Base-by-base conservation (phyloP, 192 early-diverging fungal genomes). In the Coemansia sp. region DNA sequence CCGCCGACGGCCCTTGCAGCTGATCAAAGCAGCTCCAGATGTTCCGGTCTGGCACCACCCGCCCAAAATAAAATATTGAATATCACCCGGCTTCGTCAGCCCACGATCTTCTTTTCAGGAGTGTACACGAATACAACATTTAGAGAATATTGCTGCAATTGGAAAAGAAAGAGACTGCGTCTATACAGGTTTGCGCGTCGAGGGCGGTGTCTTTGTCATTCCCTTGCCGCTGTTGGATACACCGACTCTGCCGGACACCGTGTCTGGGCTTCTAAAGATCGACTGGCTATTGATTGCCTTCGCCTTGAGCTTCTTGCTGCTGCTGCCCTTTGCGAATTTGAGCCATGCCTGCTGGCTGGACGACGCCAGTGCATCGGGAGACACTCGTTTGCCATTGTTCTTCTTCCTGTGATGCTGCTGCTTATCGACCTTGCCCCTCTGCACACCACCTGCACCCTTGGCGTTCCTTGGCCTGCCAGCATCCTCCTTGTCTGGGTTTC, bases 201-300 rank as follows among this genome's bases (percentile, higher is more conserved):
- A 6, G 16, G 54, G 20, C 46, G 51, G 75, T 9, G 63, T 65
- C 63, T 75, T 72, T 19, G 81, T 78, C 81, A 84, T 77, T 12
- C 76, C 72, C 25, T 66, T 71, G 55, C 65, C 75, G 44, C 75
- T 83, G 63, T 72, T 79, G 14, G 70, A 32, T 12, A 84, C 83
- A 8, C 83, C 83, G 17, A 84, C 74, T 40, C 70, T 74, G 9
- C 83, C 83, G 13, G 46, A 49, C 17, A 69, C 70, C 4, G 83
- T 75, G 19, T 74, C 72, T 7, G 83, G 77, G 51, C 77, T 80
- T 42, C 76, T 74, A 51, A 84, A 84, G 48, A 84, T 84, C 13
- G 83, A 84, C 22, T 69, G 57, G 45, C 49, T 50, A 65, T 84
- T 84, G 63, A 84, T 79, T 9, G 82, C 74, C 68, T 75, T 75